Evolutionary conservation across 306 rosid genomes (phyloP).

Genomic region (Lathyrus aphaca): DNA sequence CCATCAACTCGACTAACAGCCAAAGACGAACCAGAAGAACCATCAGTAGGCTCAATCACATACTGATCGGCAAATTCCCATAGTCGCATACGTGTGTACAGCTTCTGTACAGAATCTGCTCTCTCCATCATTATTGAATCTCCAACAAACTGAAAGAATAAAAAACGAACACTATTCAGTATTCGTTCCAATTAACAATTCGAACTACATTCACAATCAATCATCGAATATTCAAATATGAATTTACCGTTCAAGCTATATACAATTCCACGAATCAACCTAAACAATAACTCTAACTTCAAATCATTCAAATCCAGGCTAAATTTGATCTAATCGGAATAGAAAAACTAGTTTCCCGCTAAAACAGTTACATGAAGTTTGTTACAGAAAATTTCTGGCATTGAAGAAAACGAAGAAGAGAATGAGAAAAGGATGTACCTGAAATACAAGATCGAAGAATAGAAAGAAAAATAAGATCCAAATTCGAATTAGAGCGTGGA

Average conservation of each 20-base stretch:
- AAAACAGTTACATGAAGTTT: conserved; percentile 18
- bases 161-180: conserved; percentile 9
- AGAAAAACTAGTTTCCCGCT: conserved; percentile 41
- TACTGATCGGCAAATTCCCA: conserved; percentile 96
- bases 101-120: conserved; percentile 81
- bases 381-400: conserved; percentile 20
- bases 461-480: conserved; percentile 31
- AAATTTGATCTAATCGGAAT: neutral
- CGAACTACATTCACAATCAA: conserved; percentile 6
- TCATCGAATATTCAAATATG: conserved; percentile 19
- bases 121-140: conserved; percentile 76
- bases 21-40: conserved; percentile 78
- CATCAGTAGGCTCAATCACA: conserved; percentile 93
- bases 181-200: conserved; percentile 14
- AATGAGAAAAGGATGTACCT: conserved; percentile 36
- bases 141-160: conserved; percentile 46
- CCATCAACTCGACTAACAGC: conserved; percentile 75
- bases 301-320: conserved; percentile 8
- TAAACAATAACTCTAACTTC: conserved; percentile 6
- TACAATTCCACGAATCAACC: neutral
- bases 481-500: conserved; percentile 21
- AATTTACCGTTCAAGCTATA: conserved; percentile 16
- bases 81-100: conserved; percentile 81
- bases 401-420: conserved; percentile 11
- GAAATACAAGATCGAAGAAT: conserved; percentile 27